phyloP scores from a whole-genome alignment of 1,284 basidiomycete genomes.

The Caloboletus firmus region DNA sequence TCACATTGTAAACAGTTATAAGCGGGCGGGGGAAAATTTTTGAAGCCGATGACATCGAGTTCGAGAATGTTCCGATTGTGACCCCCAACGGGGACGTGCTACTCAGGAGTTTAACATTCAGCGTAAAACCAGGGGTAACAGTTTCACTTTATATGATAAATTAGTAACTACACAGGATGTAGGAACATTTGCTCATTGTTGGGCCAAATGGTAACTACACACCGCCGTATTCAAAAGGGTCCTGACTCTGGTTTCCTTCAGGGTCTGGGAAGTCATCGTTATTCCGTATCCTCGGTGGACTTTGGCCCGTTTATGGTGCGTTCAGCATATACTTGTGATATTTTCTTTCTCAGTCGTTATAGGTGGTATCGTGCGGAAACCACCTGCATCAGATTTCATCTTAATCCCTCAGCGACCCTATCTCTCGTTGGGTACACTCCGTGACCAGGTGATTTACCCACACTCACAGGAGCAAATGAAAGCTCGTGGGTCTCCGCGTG shows the following conservation, averaged over 20 bases:
- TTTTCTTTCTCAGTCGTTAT: neutral
- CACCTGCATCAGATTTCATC: slow-evolving; percentile 86
- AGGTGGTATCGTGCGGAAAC: slow-evolving; percentile 92
- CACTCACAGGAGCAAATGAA: slow-evolving; percentile 80
- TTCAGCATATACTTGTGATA: neutral
- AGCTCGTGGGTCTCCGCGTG: slow-evolving; percentile 48
- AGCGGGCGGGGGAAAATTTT: slow-evolving; percentile 77
- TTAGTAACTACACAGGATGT: slow-evolving; percentile 4
- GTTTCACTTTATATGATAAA: slow-evolving; percentile 12
- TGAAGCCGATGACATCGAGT: slow-evolving; percentile 86
- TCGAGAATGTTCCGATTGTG: slow-evolving; percentile 92
- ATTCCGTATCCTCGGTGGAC: slow-evolving; percentile 92
- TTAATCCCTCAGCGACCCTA: slow-evolving; percentile 97
- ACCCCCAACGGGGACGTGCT: slow-evolving; percentile 96
- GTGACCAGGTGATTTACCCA: slow-evolving; percentile 91
- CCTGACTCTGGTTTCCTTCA: slow-evolving; percentile 24
- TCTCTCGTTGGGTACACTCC: slow-evolving; percentile 87
- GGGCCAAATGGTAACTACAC: slow-evolving; percentile 78
- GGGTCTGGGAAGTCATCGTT: slow-evolving; percentile 88
- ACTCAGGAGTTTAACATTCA: slow-evolving; percentile 82
- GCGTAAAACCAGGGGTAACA: slow-evolving; percentile 82
- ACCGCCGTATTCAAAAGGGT: slow-evolving; percentile 2
- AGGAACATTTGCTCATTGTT: slow-evolving; percentile 90
- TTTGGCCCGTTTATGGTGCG: slow-evolving; percentile 93
- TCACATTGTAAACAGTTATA: slow-evolving; percentile 55